phyloP scores from a whole-genome alignment of 305 asterid genomes.

The Fraxinus floribunda region DNA sequence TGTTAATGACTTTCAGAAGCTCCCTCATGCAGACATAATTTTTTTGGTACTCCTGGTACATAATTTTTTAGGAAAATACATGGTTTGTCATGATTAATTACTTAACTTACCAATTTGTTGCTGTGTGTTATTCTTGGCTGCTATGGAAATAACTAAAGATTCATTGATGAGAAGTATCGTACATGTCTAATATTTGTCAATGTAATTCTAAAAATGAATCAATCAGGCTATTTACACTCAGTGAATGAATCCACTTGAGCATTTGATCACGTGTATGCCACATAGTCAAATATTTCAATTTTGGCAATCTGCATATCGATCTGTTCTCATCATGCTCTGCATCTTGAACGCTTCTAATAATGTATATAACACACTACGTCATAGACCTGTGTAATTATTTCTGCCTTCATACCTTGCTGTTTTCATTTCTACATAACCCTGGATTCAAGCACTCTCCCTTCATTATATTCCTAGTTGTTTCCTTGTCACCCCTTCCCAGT shows the following conservation, averaged over 20 bases:
- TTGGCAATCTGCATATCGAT: neutral
- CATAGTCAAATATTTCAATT: neutral
- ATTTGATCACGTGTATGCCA: neutral
- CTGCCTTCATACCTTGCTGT: neutral
- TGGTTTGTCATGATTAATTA: neutral
- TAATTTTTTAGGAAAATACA: neutral
- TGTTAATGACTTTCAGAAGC: neutral
- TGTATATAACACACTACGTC: neutral
- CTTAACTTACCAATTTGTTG: neutral
- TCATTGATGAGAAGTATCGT: neutral
- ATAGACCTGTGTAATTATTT: no score
- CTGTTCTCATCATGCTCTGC: neutral
- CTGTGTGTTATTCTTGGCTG: neutral
- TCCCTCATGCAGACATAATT: neutral
- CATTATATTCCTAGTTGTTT: neutral
- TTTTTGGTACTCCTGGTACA: neutral
- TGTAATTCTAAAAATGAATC: neutral
- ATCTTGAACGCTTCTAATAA: neutral
- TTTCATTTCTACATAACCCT: neutral
- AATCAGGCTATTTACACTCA: neutral
- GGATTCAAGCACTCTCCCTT: neutral
- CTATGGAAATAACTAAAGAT: neutral
- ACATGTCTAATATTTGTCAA: neutral
- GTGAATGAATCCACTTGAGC: neutral
- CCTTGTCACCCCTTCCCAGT: conserved; percentile 10